Evolutionary conservation across 352 stramenopile species (phyloP), one percentile per base, ranked within the genome.

Genomic region (Phytophthora fragariae): DNA sequence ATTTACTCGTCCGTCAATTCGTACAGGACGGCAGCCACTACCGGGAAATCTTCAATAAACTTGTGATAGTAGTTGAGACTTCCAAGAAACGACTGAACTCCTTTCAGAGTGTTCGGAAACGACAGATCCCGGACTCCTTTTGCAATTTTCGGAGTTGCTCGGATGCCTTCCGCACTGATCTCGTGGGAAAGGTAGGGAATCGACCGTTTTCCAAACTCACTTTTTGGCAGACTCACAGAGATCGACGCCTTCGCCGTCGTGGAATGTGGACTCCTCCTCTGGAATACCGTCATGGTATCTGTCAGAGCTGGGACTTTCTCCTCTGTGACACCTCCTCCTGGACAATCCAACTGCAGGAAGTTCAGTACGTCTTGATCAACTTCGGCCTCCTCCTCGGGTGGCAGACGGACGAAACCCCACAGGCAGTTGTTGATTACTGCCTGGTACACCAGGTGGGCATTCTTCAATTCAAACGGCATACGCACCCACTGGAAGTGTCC

Each of bases 401-500:
- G 19, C 21, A 59, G 44, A 14, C 49, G 21, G 9, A 67, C 60
- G n/a, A 59, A 67, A 44, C 58, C 65, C 58, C 57, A 73, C 39
- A 73, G 17, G 11, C 50, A 62, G n/a, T 77, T 77, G 24, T 77
- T 66, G 1, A 77, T 27, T 1, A 62, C 15, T 6, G 31, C 5
- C n/a, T 80, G 64, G 31, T 76, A 80, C 0, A 76, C 44, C 3
- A 72, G 8, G 0, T 54, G 63, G 2, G 68, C 68, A 0, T 80
- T 80, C 11, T 77, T 77, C 0, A 77, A 39, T 2, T 69, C 73
- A 5, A 75, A 75, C 24, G 24, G 24, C 24, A 27, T 3, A 61
- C 68, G 27, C 0, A 61, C 5, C 68, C 63, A 77, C n/a, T 80
- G 49, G 14, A 72, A 80, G 15, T 77, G 64, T 12, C 73, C 68